Evolutionary conservation across 2,329 filamentous ascomycete genomes (phyloP).

Genomic region (Aspergillus pseudonomiae): DNA sequence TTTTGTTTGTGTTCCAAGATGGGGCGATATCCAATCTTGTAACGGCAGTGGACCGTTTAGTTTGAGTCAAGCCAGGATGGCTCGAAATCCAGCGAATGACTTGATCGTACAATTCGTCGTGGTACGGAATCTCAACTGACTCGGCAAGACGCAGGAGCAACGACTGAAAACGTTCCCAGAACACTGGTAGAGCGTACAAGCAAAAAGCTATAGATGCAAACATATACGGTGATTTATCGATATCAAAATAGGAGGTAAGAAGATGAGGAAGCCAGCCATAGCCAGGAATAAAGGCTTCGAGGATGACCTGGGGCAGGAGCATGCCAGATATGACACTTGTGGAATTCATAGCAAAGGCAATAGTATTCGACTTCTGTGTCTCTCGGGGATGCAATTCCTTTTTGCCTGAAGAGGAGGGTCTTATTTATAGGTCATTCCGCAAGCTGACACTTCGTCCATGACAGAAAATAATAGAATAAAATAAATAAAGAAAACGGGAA

Average conservation of each 20-base stretch:
- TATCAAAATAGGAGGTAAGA: neutral
- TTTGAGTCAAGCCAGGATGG: neutral
- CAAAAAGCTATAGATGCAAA: neutral
- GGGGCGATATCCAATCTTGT: neutral
- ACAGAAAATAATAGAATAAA: no score
- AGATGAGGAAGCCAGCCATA: neutral
- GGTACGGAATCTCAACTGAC: neutral
- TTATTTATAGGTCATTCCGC: no score
- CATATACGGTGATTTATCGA: neutral
- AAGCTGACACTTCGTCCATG: no score
- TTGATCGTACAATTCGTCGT: neutral
- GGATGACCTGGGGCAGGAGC: no score
- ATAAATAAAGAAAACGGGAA: no score
- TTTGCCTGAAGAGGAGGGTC: no score
- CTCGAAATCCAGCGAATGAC: neutral
- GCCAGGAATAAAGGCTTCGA: neutral
- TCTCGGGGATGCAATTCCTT: no score
- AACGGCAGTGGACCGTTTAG: neutral
- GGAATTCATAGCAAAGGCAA: no score
- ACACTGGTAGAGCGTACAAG: neutral
- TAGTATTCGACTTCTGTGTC: no score
- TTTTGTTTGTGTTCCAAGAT: neutral
- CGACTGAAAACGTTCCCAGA: neutral
- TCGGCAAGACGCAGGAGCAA: neutral
- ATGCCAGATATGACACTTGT: no score